These are phyloP conservation scores for Anethum foeniculum DNA, from an alignment of 140 eudicot genomes.

Conservation along the genomic window DNA sequence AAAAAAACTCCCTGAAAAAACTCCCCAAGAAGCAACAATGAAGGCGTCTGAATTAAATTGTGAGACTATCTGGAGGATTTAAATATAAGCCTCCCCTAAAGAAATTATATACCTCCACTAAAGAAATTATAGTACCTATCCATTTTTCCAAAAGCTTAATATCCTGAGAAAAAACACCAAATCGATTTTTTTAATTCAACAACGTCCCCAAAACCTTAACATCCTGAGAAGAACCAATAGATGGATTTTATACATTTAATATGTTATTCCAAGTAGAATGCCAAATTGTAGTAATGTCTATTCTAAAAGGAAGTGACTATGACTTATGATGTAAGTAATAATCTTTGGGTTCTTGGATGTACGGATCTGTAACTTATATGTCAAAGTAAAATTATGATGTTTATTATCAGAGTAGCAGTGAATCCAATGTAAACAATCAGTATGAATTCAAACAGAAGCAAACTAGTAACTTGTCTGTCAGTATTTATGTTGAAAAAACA, in stretches of 20 bases:
- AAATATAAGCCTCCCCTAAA: no score
- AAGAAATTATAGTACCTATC: neutral
- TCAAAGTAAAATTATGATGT: neutral
- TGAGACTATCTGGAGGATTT: no score
- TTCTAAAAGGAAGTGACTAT: neutral
- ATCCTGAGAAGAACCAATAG: no score
- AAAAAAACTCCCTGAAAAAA: neutral
- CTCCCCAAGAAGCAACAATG: neutral
- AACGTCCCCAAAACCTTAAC: no score
- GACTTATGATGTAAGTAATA: neutral
- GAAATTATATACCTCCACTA: no score
- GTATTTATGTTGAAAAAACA: neutral
- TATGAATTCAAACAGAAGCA: neutral
- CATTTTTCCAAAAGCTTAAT: neutral
- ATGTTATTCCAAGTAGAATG: neutral
- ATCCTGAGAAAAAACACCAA: neutral
- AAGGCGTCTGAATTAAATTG: neutral
- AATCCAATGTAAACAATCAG: neutral
- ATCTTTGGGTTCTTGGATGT: neutral
- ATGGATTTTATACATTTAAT: no score
- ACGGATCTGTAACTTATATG: neutral
- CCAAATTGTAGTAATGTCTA: neutral
- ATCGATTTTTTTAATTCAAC: no score
- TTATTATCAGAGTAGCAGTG: neutral
- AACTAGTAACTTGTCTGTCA: neutral